Evolutionary conservation across 2,329 filamentous ascomycete genomes (phyloP).

Genomic region (Calycina herbarum): DNA sequence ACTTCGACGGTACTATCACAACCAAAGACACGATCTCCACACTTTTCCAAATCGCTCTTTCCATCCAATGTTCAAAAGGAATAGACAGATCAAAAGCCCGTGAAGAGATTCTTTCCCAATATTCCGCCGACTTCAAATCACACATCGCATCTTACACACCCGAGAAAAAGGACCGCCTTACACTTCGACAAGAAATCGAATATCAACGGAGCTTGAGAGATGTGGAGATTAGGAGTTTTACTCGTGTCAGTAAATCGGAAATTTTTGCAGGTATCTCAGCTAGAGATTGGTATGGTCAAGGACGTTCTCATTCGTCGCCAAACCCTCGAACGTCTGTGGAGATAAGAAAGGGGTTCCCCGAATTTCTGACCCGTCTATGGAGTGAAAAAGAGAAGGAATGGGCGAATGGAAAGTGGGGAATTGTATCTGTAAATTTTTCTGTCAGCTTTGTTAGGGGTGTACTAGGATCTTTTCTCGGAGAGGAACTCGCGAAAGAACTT

Average conservation of each 20-base stretch:
- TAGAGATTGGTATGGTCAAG: constrained; percentile 22
- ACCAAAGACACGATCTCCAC: constrained; percentile 32
- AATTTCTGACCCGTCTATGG: constrained; percentile 4
- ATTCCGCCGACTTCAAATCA: constrained; percentile 24
- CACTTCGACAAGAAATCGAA: constrained; percentile 24
- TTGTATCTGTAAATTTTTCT: constrained; percentile 34
- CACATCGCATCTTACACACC: constrained; percentile 26
- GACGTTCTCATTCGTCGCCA: constrained; percentile 8
- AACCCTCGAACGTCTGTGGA: too few relatives aligned
- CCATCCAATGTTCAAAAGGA: constrained; percentile 16
- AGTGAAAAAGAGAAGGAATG: neutral
- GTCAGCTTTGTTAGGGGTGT: constrained; percentile 29
- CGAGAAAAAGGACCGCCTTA: constrained; percentile 20
- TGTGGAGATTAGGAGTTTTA: constrained; percentile 33
- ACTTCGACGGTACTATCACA: constrained; percentile 39
- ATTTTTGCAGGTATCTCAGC: constrained; percentile 30
- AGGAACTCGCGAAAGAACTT: constrained; percentile 1
- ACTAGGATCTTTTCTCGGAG: constrained; percentile 16
- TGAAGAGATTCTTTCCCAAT: constrained; percentile 21
- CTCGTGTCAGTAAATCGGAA: constrained; percentile 27
- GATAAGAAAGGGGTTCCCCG: too few relatives aligned
- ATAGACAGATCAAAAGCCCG: constrained; percentile 16
- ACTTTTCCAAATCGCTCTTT: constrained; percentile 24
- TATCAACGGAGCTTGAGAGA: constrained; percentile 24
- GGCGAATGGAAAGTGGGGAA: constrained; percentile 21